A percentile compares a stretch with the other conserved stretches of the same genome.
These are phyloP conservation scores for Plasmodium relictum DNA, from an alignment of 169 alveolate genomes.

Conservation along the genomic window DNA sequence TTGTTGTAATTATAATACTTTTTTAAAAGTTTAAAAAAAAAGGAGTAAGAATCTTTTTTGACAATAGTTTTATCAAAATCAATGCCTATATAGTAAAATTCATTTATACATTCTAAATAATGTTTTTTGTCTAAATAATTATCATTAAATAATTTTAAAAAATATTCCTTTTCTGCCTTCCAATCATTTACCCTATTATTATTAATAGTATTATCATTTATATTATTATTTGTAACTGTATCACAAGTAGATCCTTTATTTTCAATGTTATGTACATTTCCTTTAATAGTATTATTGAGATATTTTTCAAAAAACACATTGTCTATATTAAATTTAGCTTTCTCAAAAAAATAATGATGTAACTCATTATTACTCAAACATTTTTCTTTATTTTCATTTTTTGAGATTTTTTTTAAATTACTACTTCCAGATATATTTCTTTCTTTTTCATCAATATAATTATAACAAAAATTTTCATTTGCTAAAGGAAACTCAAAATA, in stretches of 20 bases:
- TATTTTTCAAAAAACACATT: background rate
- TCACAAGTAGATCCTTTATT: background rate
- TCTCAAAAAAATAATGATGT: constrained; percentile 6
- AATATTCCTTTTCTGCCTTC: constrained; percentile 10
- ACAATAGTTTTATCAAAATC: constrained; percentile 73
- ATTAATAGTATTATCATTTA: background rate
- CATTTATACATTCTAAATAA: constrained; percentile 16
- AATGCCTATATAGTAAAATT: constrained; percentile 33
- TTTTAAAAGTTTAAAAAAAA: constrained; percentile 21
- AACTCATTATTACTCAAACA: background rate
- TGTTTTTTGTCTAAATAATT: background rate
- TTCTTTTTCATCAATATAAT: background rate
- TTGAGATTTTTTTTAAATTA: no score
- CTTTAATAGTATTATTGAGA: background rate
- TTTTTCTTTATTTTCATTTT: background rate
- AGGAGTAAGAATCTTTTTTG: constrained; percentile 42
- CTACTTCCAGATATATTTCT: background rate
- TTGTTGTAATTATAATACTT: background rate
- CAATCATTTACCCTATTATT: background rate
- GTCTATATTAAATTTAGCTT: constrained; percentile 8
- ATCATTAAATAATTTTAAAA: constrained; percentile 23
- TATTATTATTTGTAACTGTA: background rate
- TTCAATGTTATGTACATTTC: background rate
- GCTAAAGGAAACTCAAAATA: background rate
- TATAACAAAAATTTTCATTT: background rate